Conservation (phyloP, 768 basidiomycete species). For the Saitozyma podzolica region DNA sequence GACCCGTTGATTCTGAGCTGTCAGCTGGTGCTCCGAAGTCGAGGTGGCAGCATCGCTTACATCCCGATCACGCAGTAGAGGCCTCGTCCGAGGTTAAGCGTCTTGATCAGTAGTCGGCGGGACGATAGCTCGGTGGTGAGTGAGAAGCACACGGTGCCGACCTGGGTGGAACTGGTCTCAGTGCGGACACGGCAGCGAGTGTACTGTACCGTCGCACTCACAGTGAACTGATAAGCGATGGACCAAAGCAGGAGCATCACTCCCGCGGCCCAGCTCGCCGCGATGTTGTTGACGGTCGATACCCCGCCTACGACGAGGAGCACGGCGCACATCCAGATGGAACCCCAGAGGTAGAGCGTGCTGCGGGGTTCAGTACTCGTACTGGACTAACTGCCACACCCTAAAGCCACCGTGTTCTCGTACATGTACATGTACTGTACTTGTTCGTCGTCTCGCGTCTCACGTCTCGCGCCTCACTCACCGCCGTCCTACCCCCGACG, state of each 20-base stretch:
- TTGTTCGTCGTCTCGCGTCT: no score
- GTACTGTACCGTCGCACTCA: no score
- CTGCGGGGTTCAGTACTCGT: no score
- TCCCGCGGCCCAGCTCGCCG: slow-evolving; percentile 5
- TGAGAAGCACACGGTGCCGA: slow-evolving; percentile 9
- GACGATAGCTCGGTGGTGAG: slow-evolving; percentile 14
- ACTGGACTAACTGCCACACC: no score
- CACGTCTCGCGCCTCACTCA: slow-evolving; percentile 13
- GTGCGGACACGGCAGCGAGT: no score
- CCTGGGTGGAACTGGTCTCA: background rate
- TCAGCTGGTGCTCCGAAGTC: no score
- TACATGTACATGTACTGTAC: slow-evolving; percentile 29
- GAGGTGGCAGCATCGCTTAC: no score
- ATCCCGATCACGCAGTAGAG: slow-evolving; percentile 16
- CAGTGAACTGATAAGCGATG: slow-evolving; percentile 6
- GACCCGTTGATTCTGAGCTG: background rate
- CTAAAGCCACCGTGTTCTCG: slow-evolving; percentile 1
- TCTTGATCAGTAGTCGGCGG: slow-evolving; percentile 31
- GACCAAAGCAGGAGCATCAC: slow-evolving; percentile 12
- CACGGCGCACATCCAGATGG: no score
- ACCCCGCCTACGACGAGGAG: slow-evolving; percentile 20
- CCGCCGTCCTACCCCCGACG: slow-evolving; percentile 29
- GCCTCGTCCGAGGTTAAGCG: slow-evolving; percentile 20
- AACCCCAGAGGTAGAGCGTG: no score
- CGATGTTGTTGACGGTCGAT: background rate